Conservation (phyloP, 768 basidiomycete species). For the Pulveroboletus sp. region DNA sequence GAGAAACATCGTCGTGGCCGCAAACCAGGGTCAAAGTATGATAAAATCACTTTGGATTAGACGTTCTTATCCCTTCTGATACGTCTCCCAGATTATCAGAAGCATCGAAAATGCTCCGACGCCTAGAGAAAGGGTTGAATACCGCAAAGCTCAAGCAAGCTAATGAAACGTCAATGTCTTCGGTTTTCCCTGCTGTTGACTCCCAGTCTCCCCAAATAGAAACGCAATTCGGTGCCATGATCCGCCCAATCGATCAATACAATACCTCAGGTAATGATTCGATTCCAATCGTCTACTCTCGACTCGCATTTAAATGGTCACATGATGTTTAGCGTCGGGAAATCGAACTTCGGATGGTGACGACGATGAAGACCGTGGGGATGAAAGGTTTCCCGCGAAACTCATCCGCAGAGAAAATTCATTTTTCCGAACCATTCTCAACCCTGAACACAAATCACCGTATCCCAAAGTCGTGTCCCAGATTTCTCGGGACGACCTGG, state of each 20-base stretch:
- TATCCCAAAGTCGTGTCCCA: slow-evolving; percentile 26
- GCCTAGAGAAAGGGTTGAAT: slow-evolving; percentile 81
- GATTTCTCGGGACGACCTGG: slow-evolving; percentile 33
- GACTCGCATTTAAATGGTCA: slow-evolving; percentile 1
- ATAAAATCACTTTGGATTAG: slow-evolving; percentile 12
- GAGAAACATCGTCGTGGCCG: slow-evolving; percentile 88
- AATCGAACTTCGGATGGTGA: slow-evolving; percentile 38
- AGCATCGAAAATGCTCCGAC: slow-evolving; percentile 85
- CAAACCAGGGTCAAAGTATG: slow-evolving; percentile 87
- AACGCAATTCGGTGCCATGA: slow-evolving; percentile 28
- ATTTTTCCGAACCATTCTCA: slow-evolving; percentile 83
- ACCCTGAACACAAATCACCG: slow-evolving; percentile 57
- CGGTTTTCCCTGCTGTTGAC: slow-evolving; percentile 33
- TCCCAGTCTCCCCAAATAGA: slow-evolving; percentile 25
- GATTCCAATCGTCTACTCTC: background rate
- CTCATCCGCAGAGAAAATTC: slow-evolving; percentile 75
- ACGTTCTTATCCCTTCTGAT: slow-evolving; percentile 1
- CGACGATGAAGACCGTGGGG: slow-evolving; percentile 66
- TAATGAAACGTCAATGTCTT: slow-evolving; percentile 31
- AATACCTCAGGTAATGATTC: slow-evolving; percentile 25
- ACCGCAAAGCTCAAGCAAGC: slow-evolving; percentile 70
- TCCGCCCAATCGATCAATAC: slow-evolving; percentile 30
- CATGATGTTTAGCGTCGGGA: slow-evolving; percentile 19
- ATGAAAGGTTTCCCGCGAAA: slow-evolving; percentile 73
- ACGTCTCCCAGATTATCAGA: slow-evolving; percentile 64